Conservation (phyloP, 1,139 yeast species). For the Saccharomyces hybrid region DNA sequence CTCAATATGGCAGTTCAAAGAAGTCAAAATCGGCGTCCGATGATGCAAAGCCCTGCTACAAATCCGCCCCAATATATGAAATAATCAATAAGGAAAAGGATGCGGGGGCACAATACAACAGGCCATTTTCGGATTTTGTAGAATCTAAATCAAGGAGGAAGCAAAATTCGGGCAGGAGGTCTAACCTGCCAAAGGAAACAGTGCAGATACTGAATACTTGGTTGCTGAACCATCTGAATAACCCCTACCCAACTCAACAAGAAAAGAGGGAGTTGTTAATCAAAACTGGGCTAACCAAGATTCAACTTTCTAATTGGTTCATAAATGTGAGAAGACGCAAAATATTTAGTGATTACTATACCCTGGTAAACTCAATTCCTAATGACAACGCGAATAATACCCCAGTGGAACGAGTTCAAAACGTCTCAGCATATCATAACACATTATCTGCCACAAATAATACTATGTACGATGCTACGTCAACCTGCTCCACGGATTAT, state of each 20-base stretch:
- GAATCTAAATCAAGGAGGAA: neutral
- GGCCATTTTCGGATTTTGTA: neutral
- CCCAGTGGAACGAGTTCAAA: constrained; percentile 13
- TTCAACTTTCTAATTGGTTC: constrained; percentile 93
- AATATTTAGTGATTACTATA: constrained; percentile 37
- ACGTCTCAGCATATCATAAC: constrained; percentile 3
- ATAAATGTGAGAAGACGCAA: constrained; percentile 90
- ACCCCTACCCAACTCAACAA: constrained; percentile 90
- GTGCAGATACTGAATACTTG: constrained; percentile 75
- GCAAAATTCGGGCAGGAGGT: constrained; percentile 33
- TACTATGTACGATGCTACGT: constrained; percentile 9
- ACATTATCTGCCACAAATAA: constrained; percentile 5
- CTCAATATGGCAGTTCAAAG: neutral
- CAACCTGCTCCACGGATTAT: constrained; percentile 14
- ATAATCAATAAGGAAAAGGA: neutral
- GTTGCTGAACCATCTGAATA: constrained; percentile 77
- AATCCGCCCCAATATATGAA: neutral
- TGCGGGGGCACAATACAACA: neutral
- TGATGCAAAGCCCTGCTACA: neutral
- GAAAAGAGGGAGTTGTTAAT: constrained; percentile 76
- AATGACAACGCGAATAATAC: constrained; percentile 6
- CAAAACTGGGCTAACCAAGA: constrained; percentile 81
- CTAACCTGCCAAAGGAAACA: constrained; percentile 85
- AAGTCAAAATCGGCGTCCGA: neutral
- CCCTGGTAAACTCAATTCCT: constrained; percentile 9